Evolutionary conservation across 169 alveolate species (phyloP).

Genomic region (Theileria sp.): DNA sequence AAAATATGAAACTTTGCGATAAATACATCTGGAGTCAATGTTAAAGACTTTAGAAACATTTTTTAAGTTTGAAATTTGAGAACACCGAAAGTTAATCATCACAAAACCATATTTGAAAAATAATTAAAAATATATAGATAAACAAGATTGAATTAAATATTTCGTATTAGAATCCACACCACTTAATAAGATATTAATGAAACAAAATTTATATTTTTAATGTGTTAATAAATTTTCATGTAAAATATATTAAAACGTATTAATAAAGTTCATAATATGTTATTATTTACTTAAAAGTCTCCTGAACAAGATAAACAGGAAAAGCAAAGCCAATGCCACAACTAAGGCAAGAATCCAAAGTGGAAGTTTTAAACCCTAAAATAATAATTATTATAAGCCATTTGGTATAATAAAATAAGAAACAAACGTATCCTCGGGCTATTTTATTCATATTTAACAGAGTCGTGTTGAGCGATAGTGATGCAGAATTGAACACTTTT

Average conservation of each 20-base stretch:
- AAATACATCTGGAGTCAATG: background rate
- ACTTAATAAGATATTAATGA: background rate
- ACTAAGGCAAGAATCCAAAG: slow-evolving; percentile 1
- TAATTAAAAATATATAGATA: background rate
- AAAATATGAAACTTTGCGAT: background rate
- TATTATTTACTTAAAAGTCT: background rate
- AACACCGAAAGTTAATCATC: background rate
- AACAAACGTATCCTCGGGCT: slow-evolving; percentile 15
- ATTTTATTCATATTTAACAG: slow-evolving; percentile 40
- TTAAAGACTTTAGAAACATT: background rate
- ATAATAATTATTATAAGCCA: background rate
- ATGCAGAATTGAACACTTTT: slow-evolving; percentile 57
- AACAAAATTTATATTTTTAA: background rate
- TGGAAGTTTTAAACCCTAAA: slow-evolving; percentile 3
- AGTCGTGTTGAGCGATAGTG: slow-evolving; percentile 31
- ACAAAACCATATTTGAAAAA: background rate
- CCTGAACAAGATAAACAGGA: background rate
- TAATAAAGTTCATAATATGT: background rate
- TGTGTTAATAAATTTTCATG: background rate
- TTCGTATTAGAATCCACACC: background rate
- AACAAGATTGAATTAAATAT: background rate
- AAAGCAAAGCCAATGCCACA: slow-evolving; percentile 1
- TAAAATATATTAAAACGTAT: slow-evolving; percentile 3
- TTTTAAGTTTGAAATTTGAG: background rate
- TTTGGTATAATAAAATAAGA: background rate